phyloP scores from a whole-genome alignment of 805 yeast genomes.

The Cyberlindnera meyerae region DNA sequence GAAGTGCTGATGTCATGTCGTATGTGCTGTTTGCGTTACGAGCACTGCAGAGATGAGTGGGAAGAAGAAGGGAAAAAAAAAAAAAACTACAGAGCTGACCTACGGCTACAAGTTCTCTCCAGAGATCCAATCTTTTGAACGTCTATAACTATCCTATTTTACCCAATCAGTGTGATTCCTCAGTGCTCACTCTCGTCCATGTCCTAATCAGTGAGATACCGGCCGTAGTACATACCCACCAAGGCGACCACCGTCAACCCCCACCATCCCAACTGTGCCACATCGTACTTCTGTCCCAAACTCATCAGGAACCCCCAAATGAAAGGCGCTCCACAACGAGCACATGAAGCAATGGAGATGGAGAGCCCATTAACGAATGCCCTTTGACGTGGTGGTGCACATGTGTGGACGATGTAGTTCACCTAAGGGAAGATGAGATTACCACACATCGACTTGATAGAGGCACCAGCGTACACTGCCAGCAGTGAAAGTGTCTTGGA shows the following conservation, averaged over 20 bases:
- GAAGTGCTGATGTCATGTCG: background rate
- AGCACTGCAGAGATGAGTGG: too few species aligned
- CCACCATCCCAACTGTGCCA: conserved; percentile 13
- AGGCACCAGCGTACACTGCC: background rate
- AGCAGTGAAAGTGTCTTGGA: background rate
- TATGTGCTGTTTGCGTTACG: background rate
- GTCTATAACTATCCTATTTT: too few species aligned
- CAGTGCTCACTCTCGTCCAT: too few species aligned
- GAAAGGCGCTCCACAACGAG: conserved; percentile 8
- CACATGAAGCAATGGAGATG: conserved; percentile 6
- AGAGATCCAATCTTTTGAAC: too few species aligned
- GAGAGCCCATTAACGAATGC: conserved; percentile 13
- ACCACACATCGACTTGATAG: conserved; percentile 1
- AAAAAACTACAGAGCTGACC: too few species aligned
- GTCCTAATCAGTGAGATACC: conserved; percentile 5
- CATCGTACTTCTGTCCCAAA: conserved; percentile 3
- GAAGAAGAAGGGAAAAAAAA: too few species aligned
- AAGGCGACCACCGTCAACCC: conserved; percentile 3
- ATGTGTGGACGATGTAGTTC: conserved; percentile 7
- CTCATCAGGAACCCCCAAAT: conserved; percentile 6
- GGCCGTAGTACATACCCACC: conserved; percentile 2
- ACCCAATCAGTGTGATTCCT: too few species aligned
- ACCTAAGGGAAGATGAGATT: conserved; percentile 9
- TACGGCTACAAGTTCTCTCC: too few species aligned
- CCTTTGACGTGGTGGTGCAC: conserved; percentile 9